Base-by-base conservation (phyloP, 2,329 filamentous ascomycete genomes). In the Akanthomyces uredinophilus region DNA sequence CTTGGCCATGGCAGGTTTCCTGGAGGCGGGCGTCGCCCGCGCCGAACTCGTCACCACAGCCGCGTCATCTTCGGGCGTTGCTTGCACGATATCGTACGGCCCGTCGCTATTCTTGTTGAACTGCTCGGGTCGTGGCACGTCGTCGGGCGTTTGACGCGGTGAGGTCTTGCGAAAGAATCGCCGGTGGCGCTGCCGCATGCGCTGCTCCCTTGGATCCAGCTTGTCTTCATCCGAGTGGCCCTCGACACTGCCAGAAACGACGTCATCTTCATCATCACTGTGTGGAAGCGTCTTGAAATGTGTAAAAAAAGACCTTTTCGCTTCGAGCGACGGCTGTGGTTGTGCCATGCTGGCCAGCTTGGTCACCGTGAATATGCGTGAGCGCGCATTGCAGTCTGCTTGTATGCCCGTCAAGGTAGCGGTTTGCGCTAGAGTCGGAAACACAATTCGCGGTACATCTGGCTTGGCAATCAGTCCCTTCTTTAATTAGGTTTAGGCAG, bases 261-360 rank as follows among this genome's bases (percentile, higher is more conserved):
- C 32, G 22, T 53, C 58, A 10, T 70, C 67, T 3, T 72, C 67
- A 16, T 68, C 61, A 20, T 71, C 67, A 7, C 76, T 74, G 11
- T 75, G 68, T 66, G 61, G 73, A 66, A 37, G 65, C 57, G 70
- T 67, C 16, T 74, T 70, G 0, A 83, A 69, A n/a, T 70, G 69
- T n/a, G 72, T 65, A 65, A 83, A 84, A 64, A 79, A 81, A 0
- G 73, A 77, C 24, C 70, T 52, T 67, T 84, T 84, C 41, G 79
- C 77, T 55, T 73, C 66, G 7, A 78, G 64, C 11, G 70, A 57
- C 18, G 62, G 55, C 49, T 62, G 27, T 5, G 51, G 51, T n/a
- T 37, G 29, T 29, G 39, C 39, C 72, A 74, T 73, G 60, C 5
- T 64, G 52, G 18, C 46, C 22, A 18, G 29, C 16, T 37, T 14